Percentiles rank a stretch among this genome's conserved stretches.
Evolutionary conservation across 371 early-diverging fungal species (phyloP).

Genomic region (Mortierella sp.): DNA sequence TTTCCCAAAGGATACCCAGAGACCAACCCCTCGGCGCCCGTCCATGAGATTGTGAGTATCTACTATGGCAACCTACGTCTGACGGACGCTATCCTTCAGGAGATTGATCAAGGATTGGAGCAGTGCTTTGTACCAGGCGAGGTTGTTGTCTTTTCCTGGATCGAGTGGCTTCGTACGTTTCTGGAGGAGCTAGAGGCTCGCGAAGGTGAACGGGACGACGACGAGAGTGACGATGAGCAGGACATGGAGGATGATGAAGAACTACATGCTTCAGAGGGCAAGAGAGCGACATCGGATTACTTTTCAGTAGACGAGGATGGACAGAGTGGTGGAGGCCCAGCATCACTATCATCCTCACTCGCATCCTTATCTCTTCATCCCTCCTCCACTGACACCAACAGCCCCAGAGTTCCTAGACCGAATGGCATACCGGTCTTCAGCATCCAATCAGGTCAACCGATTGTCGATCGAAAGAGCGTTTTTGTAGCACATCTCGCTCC

Average conservation of each 20-base stretch:
- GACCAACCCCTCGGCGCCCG: slow-evolving; percentile 62
- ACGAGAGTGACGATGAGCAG: background rate
- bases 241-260: slow-evolving; percentile 11
- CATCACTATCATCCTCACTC: slow-evolving; percentile 25
- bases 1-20: slow-evolving; percentile 76
- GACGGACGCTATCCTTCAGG: slow-evolving; percentile 53
- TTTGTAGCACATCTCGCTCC: slow-evolving; percentile 87
- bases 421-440: slow-evolving; percentile 50
- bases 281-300: slow-evolving; percentile 30
- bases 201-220: too few relatives aligned
- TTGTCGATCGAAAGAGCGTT: slow-evolving; percentile 86
- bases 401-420: slow-evolving; percentile 8
- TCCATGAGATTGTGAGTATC: slow-evolving; percentile 75
- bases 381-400: slow-evolving; percentile 29
- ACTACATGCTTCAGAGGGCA: slow-evolving; percentile 11
- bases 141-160: slow-evolving; percentile 84
- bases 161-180: slow-evolving; percentile 73
- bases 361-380: slow-evolving; percentile 33
- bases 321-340: slow-evolving; percentile 8
- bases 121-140: slow-evolving; percentile 70
- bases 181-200: slow-evolving; percentile 55
- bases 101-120: slow-evolving; percentile 65
- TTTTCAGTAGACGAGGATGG: slow-evolving; percentile 16
- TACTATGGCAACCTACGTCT: slow-evolving; percentile 70
- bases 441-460: slow-evolving; percentile 61